phyloP scores from a whole-genome alignment of 1,284 basidiomycete genomes.

The Ustilago hordei region DNA sequence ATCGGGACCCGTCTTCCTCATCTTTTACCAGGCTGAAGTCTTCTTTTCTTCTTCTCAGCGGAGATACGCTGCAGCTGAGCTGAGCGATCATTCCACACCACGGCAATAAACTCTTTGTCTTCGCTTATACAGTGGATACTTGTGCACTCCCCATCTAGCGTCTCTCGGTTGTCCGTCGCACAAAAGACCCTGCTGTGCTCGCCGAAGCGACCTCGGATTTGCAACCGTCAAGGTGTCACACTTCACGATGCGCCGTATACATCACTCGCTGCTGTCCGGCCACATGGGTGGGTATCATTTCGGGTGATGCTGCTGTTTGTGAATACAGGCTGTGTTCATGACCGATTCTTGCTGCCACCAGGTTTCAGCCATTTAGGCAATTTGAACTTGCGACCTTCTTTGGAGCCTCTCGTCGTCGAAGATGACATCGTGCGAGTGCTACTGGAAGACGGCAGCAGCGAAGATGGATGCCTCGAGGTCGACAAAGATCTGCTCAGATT shows the following conservation, averaged over 20 bases:
- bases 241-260: not conserved
- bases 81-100: not conserved
- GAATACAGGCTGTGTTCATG: not conserved
- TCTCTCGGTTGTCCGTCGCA: not conserved
- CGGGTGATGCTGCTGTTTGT: not conserved
- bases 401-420: slow-evolving; percentile 15
- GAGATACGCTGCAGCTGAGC: slow-evolving; percentile 12
- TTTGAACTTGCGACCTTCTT: slow-evolving; percentile 36
- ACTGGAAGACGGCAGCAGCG: slow-evolving; percentile 28
- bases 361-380: slow-evolving; percentile 47
- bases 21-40: no score
- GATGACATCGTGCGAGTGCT: slow-evolving; percentile 30
- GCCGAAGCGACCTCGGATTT: not conserved
- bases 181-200: not conserved
- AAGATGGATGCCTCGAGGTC: slow-evolving; percentile 20
- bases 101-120: slow-evolving; percentile 9
- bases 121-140: not conserved
- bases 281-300: not conserved
- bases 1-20: no score
- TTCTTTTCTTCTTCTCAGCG: slow-evolving; percentile 1
- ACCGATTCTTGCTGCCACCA: slow-evolving; percentile 17
- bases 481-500: not conserved
- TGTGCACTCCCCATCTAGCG: not conserved
- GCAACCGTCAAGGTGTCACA: not conserved
- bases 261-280: not conserved